phyloP scores from a whole-genome alignment of 208 protist species.

The Porcisia deanei region DNA sequence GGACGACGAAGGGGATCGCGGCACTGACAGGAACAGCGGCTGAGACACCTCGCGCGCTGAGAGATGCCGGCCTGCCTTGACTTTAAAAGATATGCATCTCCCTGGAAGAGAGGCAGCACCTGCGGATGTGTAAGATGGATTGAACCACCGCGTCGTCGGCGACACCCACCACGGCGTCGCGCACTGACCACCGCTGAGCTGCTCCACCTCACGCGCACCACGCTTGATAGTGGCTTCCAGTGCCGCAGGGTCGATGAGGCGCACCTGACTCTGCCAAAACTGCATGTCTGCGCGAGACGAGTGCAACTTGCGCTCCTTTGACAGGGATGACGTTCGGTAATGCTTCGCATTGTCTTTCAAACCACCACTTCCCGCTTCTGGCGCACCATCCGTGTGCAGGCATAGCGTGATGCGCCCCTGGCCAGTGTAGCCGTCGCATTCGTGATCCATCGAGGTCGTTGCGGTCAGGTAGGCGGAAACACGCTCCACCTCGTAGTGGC shows the following conservation, averaged over 20 bases:
- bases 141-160: conserved; percentile 43
- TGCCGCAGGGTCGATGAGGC: conserved; percentile 40
- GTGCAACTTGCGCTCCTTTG: neutral
- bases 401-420: conserved; percentile 69
- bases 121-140: conserved; percentile 9
- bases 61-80: conserved; percentile 54
- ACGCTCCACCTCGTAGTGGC: conserved; percentile 66
- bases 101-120: conserved; percentile 20
- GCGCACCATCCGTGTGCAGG: conserved; percentile 51
- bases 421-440: conserved; percentile 89
- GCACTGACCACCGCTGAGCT: conserved; percentile 39
- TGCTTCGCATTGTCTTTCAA: neutral
- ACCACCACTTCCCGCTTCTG: neutral
- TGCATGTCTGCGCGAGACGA: conserved; percentile 11
- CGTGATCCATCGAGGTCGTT: conserved; percentile 73
- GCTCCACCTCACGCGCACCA: conserved; percentile 53
- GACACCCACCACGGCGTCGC: conserved; percentile 80
- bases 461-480: conserved; percentile 78
- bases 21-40: conserved; percentile 58
- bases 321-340: neutral
- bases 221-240: conserved; percentile 67
- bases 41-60: conserved; percentile 55
- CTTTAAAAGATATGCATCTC: conserved; percentile 65
- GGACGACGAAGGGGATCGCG: neutral
- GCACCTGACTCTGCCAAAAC: conserved; percentile 47